Base-by-base conservation (phyloP, 441 rosid genomes). In the Raphanus hybrid region DNA sequence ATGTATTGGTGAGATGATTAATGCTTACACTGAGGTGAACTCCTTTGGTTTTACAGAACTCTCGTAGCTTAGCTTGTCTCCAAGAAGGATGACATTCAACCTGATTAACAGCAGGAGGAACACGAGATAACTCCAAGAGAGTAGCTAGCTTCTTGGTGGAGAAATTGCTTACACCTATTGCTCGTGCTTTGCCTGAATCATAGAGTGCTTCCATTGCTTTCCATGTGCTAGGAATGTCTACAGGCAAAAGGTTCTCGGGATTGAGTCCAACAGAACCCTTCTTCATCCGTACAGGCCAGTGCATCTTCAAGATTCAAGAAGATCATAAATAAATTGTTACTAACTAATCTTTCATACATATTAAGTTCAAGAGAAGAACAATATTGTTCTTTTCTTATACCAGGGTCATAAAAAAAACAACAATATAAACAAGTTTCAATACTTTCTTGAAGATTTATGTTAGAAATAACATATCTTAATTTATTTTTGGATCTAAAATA, bases 131-230 rank as follows among this genome's bases (percentile, higher is more conserved):
- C 66, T 84, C 90, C 74, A 90, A 75, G 82, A 92, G 74, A 80
- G 83, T 86, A 8, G 81, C 84, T 60, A 92, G 73, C 74, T 92
- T 90, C 86, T 87, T 88, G 48, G 87, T 68, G 18, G 93, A 89
- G 84, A 92, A 92, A 69, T 90, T 92, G 71, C 97, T 88, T 52
- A 89, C 91, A 26, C 97, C 94, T 68, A 89, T 81, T 8, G 92
- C 97, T 70, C 86, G 83, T 75, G 88, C 87, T 85, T 89, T 92
- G 45, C 93, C 89, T 35, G 92, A 83, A 80, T 87, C 90, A 58
- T 77, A 81, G 35, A 86, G 80, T 60, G 84, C 74, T 79, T 92
- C 97, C 97, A 92, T 85, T 3, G 94, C 93, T 68, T 48, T 67
- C 97, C 97, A 90, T 48, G 93, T 91, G 76, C 82, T 69, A 34